Base-by-base conservation (phyloP, 768 basidiomycete genomes). In the Pulveroboletus sp. region DNA sequence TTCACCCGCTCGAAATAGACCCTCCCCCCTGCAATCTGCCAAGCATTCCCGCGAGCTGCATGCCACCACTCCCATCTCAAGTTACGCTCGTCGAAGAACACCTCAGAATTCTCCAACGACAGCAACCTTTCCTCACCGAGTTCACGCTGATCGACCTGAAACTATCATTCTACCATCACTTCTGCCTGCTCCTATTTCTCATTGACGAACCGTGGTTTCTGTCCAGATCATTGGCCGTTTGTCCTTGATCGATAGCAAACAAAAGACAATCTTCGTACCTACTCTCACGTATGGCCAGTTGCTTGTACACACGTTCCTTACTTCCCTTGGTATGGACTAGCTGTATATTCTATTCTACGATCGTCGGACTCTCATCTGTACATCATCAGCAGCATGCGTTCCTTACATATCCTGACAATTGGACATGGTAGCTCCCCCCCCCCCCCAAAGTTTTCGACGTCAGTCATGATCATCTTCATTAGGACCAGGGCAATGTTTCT, bases 401-500 rank as follows among this genome's bases (percentile, higher is more conserved):
- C 57, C 43, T 56, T 54, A 35, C 41, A 33, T 4, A 32, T 40
- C 36, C 37, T 43, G 24, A 50, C 39, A 33, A 48, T 35, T 40
- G 35, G 39, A 39, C 49, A 27, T 42, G 21, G 21, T 4, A 21
- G 21, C 4, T 21, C 21, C 21, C 4, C 40, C 21, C 21, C 4
- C 40, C 18, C 32, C 52, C 32, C 10, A 18, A 4, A 8, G 18
- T 8, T 11, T n/a, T 36, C 7, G 7, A 42, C n/a, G 21, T 77
- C 71, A 90, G 69, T 91, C 86, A 65, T 93, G 90, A 52, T 78
- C 81, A 36, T 89, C 86, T 64, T 93, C 91, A 28, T 79, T 76
- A 37, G 72, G 63, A 7, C 91, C 91, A 6, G 90, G 90, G 66
- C 91, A 93, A 48, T 81, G 73, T 33, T 60, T 66, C 35, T 69